phyloP scores from a whole-genome alignment of 345 rosid genomes.

The Dimocarpus longan region DNA sequence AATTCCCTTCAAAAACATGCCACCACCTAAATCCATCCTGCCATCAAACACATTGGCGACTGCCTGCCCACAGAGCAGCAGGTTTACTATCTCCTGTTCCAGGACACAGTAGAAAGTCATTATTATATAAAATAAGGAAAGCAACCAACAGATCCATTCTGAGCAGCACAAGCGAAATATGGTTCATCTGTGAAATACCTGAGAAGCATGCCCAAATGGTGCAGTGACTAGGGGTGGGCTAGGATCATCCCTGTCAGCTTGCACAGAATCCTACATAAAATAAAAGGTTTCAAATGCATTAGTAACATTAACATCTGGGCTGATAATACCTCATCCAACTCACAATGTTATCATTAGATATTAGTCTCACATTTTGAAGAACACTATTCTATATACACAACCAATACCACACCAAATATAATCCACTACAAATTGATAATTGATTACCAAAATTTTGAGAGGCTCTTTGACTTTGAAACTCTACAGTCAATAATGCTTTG shows the following conservation, averaged over 20 bases:
- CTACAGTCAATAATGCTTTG: neutral
- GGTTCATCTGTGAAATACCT: conserved; percentile 49
- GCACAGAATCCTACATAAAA: conserved; percentile 65
- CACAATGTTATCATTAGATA: neutral
- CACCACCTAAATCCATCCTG: conserved; percentile 96
- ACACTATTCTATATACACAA: neutral
- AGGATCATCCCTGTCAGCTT: conserved; percentile 97
- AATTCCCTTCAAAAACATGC: conserved; percentile 91
- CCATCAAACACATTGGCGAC: conserved; percentile 96
- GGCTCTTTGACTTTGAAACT: neutral
- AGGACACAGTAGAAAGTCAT: conserved; percentile 22
- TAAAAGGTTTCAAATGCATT: neutral
- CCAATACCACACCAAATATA: neutral
- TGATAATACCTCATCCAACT: neutral
- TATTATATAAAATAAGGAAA: conserved; percentile 1
- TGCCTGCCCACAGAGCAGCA: conserved; percentile 94
- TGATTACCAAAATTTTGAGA: neutral
- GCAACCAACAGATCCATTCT: neutral
- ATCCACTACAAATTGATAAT: neutral
- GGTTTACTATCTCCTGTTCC: conserved; percentile 91
- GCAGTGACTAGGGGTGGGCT: conserved; percentile 88
- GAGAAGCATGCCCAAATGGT: conserved; percentile 99
- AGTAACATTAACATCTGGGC: neutral
- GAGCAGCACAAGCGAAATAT: conserved; percentile 1
- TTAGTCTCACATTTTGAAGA: neutral